Base-by-base conservation (phyloP, 305 asterid genomes). In the Solanum hybrid region DNA sequence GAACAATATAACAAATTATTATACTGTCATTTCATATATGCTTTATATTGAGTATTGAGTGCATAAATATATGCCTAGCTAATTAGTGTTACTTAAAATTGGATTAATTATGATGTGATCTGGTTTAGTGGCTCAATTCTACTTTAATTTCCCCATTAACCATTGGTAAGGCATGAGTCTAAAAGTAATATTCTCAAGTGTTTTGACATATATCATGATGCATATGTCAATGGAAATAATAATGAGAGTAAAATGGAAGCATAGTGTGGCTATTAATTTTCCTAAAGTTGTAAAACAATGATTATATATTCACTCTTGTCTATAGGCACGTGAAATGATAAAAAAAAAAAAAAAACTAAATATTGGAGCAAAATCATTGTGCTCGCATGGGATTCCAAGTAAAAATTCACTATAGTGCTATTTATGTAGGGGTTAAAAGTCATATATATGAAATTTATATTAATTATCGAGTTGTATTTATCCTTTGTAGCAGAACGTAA, bases 321-420 rank as follows among this genome's bases (percentile, higher is more conserved):
- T 51, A 31, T 84, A 51, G 87, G 87, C 87, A 84, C 10, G 87
- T 84, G 87, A 29, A 84, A 84, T 31, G 87, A 46, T 84, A 5
- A 10, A 29, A 51, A 51, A 13, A 42, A 14, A 16, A 84, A 84
- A n/a, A n/a, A n/a, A n/a, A 46, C 87, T 9, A 51, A 84, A 46
- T 84, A 51, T 84, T 38, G 76, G 75, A 84, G 87, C 87, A 22
- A 84, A 84, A 84, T 84, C 75, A 84, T 84, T 84, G 42, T 51
- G 76, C 87, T 51, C 38, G 87, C 87, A 51, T 84, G 87, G 75
- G 87, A 84, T 84, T 84, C 87, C 32, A 84, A 84, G 42, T 84
- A 51, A 84, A 84, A 20, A 31, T 14, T 46, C 38, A 46, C 38
- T 46, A 81, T 40, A 38, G 64, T 77, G 8, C 29, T 37, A 35